Percentiles rank a stretch among this genome's conserved stretches.
Evolutionary conservation across 441 rosid genomes (phyloP).

Genomic region (Corymbia calophylla): DNA sequence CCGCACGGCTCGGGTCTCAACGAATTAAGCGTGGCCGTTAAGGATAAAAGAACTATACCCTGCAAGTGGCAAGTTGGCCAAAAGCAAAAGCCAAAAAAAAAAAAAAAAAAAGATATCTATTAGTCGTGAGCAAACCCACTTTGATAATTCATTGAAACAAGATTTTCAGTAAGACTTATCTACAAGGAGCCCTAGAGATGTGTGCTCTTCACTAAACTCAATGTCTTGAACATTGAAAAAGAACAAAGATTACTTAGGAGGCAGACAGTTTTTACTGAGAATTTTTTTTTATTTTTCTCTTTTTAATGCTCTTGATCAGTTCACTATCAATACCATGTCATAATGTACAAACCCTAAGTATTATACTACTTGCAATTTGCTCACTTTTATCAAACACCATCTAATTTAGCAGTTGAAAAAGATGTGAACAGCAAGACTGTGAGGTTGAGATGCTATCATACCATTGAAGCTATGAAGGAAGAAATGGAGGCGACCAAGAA

Average conservation of each 20-base stretch:
- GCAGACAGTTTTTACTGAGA: neutral
- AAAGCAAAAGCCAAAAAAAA: neutral
- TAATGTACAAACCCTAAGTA: neutral
- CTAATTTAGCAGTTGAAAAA: neutral
- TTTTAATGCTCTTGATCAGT: neutral
- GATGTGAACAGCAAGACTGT: neutral
- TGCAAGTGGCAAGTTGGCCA: neutral
- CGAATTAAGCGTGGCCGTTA: neutral
- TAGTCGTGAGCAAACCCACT: too few relatives aligned
- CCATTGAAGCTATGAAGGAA: constrained; percentile 4
- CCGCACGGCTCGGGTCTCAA: constrained; percentile 1
- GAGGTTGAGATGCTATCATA: neutral
- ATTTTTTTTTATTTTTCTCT: neutral
- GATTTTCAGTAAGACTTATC: neutral
- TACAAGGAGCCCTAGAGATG: neutral
- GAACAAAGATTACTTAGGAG: neutral
- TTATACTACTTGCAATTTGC: neutral
- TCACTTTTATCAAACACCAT: neutral
- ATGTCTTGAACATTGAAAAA: neutral
- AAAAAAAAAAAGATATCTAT: neutral
- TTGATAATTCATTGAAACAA: neutral
- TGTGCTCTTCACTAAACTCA: neutral
- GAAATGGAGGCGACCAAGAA: neutral
- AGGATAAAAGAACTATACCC: neutral
- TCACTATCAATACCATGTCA: neutral